phyloP scores from a whole-genome alignment of 2,329 filamentous ascomycete species.

The Mollisia scopiformis region DNA sequence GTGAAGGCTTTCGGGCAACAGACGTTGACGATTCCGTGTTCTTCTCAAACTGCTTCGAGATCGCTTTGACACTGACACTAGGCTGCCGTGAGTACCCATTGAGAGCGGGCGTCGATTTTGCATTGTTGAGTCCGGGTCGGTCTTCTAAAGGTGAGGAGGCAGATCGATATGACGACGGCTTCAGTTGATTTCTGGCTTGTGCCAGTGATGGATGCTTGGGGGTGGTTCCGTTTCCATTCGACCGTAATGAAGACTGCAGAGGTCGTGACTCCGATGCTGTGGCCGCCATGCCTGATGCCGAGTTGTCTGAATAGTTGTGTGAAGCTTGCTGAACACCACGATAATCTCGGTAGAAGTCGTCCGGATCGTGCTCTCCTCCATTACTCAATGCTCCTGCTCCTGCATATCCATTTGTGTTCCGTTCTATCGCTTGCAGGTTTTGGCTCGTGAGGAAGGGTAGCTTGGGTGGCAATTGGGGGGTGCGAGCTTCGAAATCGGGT shows the following conservation, averaged over 20 bases:
- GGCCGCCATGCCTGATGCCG: slow-evolving; percentile 31
- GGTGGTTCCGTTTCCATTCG: slow-evolving; percentile 53
- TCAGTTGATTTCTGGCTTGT: slow-evolving; percentile 43
- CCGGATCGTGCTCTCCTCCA: slow-evolving; percentile 41
- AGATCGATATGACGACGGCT: slow-evolving; percentile 49
- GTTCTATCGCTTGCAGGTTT: slow-evolving; percentile 29
- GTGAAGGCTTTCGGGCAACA: slow-evolving; percentile 31
- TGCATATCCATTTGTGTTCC: slow-evolving; percentile 27
- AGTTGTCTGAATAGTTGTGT: slow-evolving; percentile 23
- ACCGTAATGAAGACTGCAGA: slow-evolving; percentile 45
- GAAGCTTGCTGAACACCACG: slow-evolving; percentile 37
- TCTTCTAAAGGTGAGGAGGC: slow-evolving; percentile 57
- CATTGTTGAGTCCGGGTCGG: slow-evolving; percentile 29
- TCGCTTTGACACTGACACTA: slow-evolving; percentile 84
- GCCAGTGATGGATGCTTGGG: slow-evolving; percentile 50
- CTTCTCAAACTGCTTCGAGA: slow-evolving; percentile 79
- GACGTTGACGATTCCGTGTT: slow-evolving; percentile 46
- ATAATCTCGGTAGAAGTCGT: slow-evolving; percentile 54
- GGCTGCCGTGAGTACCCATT: slow-evolving; percentile 40
- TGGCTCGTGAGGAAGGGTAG: slow-evolving; percentile 32
- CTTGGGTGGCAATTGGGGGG: slow-evolving; percentile 30
- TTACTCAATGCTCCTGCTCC: slow-evolving; percentile 21
- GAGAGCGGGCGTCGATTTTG: slow-evolving; percentile 29
- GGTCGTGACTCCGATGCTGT: slow-evolving; percentile 44
- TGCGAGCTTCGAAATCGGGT: slow-evolving; percentile 24